Percentiles rank a stretch among this genome's conserved stretches.
phyloP scores from a whole-genome alignment of 176 grass and related monocot genomes.

The Ensete glaucum region DNA sequence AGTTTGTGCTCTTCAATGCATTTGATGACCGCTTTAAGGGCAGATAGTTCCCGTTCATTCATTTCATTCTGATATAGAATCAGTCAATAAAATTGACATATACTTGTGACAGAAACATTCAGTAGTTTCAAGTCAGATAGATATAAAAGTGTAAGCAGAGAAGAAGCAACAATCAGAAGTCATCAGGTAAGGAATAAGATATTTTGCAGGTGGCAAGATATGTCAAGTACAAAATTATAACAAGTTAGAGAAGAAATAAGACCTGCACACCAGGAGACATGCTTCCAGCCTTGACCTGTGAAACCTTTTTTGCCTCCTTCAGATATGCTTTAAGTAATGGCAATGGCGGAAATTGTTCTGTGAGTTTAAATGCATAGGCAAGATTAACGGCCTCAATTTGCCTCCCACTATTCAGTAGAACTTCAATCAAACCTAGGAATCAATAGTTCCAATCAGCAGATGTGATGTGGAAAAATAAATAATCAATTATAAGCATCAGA shows the following conservation, averaged over 20 bases:
- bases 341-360: constrained; percentile 54
- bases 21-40: constrained; percentile 75
- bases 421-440: constrained; percentile 56
- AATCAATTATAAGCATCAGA: not conserved
- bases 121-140: too few species aligned
- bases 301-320: constrained; percentile 57
- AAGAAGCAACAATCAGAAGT: not conserved
- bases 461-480: not conserved
- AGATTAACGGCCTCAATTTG: constrained; percentile 82
- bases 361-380: constrained; percentile 69
- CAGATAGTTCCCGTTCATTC: constrained; percentile 77
- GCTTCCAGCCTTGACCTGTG: constrained; percentile 52
- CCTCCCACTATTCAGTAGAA: constrained; percentile 61
- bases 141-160: not conserved
- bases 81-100: not conserved
- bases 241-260: not conserved
- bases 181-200: too few species aligned
- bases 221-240: not conserved
- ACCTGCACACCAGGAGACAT: constrained; percentile 71
- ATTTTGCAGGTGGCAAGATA: too few species aligned
- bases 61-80: constrained; percentile 49
- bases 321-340: constrained; percentile 76
- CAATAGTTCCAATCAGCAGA: not conserved
- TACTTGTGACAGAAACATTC: not conserved
- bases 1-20: constrained; percentile 91